Evolutionary conservation across 106 monocot species (phyloP), one percentile per base, ranked within the genome.

Genomic region (Chionographis japonica): DNA sequence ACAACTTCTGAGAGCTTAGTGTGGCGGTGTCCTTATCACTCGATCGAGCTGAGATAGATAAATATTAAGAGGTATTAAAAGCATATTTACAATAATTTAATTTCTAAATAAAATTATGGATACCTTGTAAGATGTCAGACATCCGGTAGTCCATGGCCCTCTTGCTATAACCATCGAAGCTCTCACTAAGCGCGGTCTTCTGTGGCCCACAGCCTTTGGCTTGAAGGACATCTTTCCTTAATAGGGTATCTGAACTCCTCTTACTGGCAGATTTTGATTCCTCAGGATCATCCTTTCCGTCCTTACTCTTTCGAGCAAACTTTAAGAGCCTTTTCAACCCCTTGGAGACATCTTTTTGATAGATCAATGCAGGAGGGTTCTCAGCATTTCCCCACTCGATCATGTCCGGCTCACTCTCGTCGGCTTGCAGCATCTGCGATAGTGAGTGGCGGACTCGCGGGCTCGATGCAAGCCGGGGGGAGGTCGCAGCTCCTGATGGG

Each of bases 311-410:
- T 55, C 97, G 77, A 46, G 87, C 87, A 77, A 98, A 92, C 75
- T 92, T 98, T 50, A 98, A 70, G 6, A 98, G 80, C 76, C 92
- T 89, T 56, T 98, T 98, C 12, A 98, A 85, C 27, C 97, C 97
- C 78, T 84, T 98, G 5, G 97, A 92, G 20, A 85, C 84, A 74
- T 98, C 97, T 61, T 92, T 98, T 61, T 98, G 97, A 84, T 84
- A 87, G 52, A 98, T 79, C 15, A 98, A 61, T 7, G 97, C 77
- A 65, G 97, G 97, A 42, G 97, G 97, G 64, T 92, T 90, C 74
- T 98, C 92, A 53, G 97, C 97, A 85, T 98, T 98, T 76, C 97
- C 97, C 97, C 97, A 98, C 55, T 98, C 97, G 20, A 98, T 78
- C 37, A 87, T 79, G 36, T 98, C 97, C 17, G 87, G 81, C 64